phyloP scores from a whole-genome alignment of 2,329 filamentous ascomycete genomes.

The Fusarium sp. region DNA sequence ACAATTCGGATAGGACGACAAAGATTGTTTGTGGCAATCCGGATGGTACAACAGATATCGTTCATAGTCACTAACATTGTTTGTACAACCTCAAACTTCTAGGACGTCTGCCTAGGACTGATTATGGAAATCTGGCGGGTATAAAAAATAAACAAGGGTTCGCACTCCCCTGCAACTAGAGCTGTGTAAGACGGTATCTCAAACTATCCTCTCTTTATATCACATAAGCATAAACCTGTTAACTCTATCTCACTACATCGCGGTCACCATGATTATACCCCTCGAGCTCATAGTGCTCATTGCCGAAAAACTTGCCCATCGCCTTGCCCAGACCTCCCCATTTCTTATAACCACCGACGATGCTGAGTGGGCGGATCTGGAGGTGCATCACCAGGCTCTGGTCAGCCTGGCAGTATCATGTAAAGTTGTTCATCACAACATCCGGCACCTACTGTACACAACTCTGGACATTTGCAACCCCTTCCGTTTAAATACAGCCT shows the following conservation, averaged over 20 bases:
- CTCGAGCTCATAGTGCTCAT: conserved; percentile 16
- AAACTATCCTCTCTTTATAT: background rate
- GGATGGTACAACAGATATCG: background rate
- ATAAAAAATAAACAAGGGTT: background rate
- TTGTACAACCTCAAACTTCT: background rate
- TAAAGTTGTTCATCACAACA: background rate
- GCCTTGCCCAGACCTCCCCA: background rate
- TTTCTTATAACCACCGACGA: conserved; percentile 12
- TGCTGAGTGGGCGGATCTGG: background rate
- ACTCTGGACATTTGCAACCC: background rate
- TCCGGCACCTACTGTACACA: conserved; percentile 12
- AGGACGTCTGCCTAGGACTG: background rate
- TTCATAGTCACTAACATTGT: background rate
- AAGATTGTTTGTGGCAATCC: background rate
- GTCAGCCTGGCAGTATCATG: background rate
- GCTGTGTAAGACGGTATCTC: background rate
- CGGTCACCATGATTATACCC: background rate
- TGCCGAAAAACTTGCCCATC: conserved; percentile 6
- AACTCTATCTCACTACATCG: background rate
- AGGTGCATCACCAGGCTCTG: background rate
- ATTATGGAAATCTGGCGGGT: background rate
- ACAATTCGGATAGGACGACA: background rate
- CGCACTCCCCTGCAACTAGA: background rate
- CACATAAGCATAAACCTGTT: background rate
- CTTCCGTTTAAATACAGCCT: background rate